Evolutionary conservation across 106 monocot genomes (phyloP).

Genomic region (Dioscorea alata): DNA sequence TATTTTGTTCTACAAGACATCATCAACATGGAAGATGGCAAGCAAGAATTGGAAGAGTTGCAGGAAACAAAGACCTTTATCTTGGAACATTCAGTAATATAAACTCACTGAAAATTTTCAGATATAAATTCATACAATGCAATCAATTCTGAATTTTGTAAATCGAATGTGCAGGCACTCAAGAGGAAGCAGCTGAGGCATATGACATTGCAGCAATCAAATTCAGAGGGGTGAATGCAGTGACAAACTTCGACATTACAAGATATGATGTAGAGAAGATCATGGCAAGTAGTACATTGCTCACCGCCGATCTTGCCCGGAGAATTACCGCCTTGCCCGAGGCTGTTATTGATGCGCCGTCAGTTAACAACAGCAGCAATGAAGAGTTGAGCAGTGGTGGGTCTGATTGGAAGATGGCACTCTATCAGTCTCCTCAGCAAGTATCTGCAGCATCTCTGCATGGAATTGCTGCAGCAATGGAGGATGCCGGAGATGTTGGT

Average conservation of each 20-base stretch:
- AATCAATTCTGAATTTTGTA: too few species aligned
- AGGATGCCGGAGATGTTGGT: constrained; percentile 20
- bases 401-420: constrained; percentile 33
- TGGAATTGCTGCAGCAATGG: neutral
- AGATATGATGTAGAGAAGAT: constrained; percentile 85
- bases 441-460: too few species aligned
- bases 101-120: too few species aligned
- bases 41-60: constrained; percentile 88
- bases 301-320: constrained; percentile 57
- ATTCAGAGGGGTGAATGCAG: constrained; percentile 76
- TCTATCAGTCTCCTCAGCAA: constrained; percentile 26
- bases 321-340: constrained; percentile 32
- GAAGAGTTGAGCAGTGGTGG: constrained; percentile 9
- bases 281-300: constrained; percentile 60
- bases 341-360: neutral
- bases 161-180: constrained; percentile 54
- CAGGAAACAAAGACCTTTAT: constrained; percentile 99
- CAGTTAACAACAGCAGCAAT: too few species aligned
- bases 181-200: constrained; percentile 97
- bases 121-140: too few species aligned
- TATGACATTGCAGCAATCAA: constrained; percentile 92
- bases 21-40: constrained; percentile 99
- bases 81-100: constrained; percentile 97
- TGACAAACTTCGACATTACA: constrained; percentile 93
- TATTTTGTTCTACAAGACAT: constrained; percentile 77